Conservation (phyloP, 306 rosid genomes). For the Hylodesmum podocarpum region DNA sequence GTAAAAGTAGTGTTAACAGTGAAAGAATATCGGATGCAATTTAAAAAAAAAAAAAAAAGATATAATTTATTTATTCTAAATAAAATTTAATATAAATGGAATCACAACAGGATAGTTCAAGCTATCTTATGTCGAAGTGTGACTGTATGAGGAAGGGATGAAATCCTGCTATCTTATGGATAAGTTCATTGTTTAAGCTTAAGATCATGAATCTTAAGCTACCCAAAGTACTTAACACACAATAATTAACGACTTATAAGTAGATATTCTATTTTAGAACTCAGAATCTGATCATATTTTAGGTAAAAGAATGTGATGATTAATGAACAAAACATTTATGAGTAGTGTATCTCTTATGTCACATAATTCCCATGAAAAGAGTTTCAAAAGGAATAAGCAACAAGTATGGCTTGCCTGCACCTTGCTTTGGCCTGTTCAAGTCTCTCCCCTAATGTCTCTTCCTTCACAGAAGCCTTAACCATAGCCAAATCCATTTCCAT, state of each 20-base stretch:
- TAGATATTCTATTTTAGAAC: not conserved
- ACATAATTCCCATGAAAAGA: not conserved
- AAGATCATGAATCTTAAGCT: not conserved
- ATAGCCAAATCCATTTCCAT: slow-evolving; percentile 93
- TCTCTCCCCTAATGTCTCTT: slow-evolving; percentile 73
- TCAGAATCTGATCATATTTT: not conserved
- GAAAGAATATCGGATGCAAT: no score
- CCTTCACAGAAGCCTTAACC: slow-evolving; percentile 87
- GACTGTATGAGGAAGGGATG: not conserved
- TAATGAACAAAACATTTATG: slow-evolving; percentile 4
- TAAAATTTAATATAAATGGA: not conserved
- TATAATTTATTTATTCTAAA: no score
- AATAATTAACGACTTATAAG: not conserved
- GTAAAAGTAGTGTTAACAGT: no score
- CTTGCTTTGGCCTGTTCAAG: slow-evolving; percentile 81
- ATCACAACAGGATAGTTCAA: not conserved
- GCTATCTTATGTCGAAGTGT: not conserved
- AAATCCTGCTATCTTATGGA: not conserved
- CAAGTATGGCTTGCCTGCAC: slow-evolving; percentile 98
- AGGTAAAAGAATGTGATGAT: not conserved
- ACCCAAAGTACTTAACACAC: not conserved
- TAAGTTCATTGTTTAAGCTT: not conserved
- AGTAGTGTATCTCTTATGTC: not conserved
- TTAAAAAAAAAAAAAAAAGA: no score
- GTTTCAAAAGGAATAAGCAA: slow-evolving; percentile 73